Percentiles rank a stretch among this genome's conserved stretches.
These are phyloP conservation scores for Candida succiphila DNA, from an alignment of 805 yeast species.

Conservation along the genomic window DNA sequence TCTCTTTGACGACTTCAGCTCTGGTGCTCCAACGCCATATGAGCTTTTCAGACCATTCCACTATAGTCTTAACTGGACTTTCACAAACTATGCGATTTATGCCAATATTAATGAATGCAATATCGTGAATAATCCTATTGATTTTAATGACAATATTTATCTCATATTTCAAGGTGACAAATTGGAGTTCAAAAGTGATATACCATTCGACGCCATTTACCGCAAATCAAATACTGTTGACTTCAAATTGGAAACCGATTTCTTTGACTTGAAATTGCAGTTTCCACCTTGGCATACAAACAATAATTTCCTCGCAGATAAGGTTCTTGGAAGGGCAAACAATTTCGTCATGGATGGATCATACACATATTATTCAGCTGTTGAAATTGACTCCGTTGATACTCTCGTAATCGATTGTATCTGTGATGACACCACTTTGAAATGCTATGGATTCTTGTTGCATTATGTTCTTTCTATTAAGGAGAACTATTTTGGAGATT, in stretches of 20 bases:
- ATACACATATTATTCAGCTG: constrained; percentile 46
- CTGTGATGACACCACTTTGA: constrained; percentile 58
- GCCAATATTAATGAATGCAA: constrained; percentile 82
- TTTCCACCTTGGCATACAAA: constrained; percentile 93
- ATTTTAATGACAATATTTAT: constrained; percentile 70
- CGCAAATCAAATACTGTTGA: constrained; percentile 41
- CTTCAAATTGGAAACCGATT: constrained; percentile 44
- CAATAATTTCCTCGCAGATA: constrained; percentile 54
- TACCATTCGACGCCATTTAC: constrained; percentile 53
- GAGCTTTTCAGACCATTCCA: constrained; percentile 67
- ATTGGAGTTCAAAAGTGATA: constrained; percentile 31
- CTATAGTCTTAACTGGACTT: constrained; percentile 51
- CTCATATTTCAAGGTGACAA: constrained; percentile 61
- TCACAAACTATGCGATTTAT: constrained; percentile 47
- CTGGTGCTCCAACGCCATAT: constrained; percentile 64
- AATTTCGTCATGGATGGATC: constrained; percentile 56
- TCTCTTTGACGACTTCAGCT: constrained; percentile 61
- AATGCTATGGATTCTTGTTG: constrained; percentile 71
- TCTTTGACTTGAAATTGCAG: constrained; percentile 51
- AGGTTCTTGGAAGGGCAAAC: constrained; percentile 57
- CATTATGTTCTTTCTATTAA: constrained; percentile 65
- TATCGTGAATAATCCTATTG: constrained; percentile 82
- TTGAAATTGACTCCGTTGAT: constrained; percentile 63
- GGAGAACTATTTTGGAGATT: constrained; percentile 88
- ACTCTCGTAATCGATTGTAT: constrained; percentile 53